Percentiles rank a stretch among this genome's conserved stretches.
These are phyloP conservation scores for Corylus heterophylla DNA, from an alignment of 306 rosid genomes.

Conservation along the genomic window DNA sequence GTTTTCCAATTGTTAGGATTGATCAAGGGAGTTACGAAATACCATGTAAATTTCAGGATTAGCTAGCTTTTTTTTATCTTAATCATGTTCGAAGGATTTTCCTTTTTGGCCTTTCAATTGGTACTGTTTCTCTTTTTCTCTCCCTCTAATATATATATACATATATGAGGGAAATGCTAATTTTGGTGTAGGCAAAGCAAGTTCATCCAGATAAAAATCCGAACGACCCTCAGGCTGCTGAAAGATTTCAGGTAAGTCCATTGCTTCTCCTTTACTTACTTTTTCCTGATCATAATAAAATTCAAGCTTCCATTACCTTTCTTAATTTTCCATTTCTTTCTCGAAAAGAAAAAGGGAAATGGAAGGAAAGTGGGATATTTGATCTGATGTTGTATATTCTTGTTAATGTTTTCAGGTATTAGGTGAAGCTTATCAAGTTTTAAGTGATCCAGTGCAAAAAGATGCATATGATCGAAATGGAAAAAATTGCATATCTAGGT, in stretches of 20 bases:
- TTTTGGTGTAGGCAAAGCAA: conserved; percentile 70
- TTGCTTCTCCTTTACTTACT: not conserved
- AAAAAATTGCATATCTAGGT: conserved; percentile 73
- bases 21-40: not conserved
- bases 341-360: not conserved
- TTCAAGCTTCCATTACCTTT: not conserved
- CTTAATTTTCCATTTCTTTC: not conserved
- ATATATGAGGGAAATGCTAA: not conserved
- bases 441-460: conserved; percentile 81
- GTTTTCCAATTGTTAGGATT: not conserved
- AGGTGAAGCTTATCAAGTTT: conserved; percentile 91
- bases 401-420: conserved; percentile 45
- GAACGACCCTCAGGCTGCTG: conserved; percentile 84
- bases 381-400: not conserved
- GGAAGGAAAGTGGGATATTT: not conserved
- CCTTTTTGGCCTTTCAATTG: not conserved
- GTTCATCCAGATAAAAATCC: conserved; percentile 96
- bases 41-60: too few species aligned
- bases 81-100: not conserved
- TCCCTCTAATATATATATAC: not conserved
- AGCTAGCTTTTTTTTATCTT: not conserved
- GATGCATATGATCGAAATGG: conserved; percentile 82
- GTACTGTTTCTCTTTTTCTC: not conserved
- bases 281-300: not conserved
- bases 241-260: conserved; percentile 66